phyloP scores from a whole-genome alignment of 2,329 filamentous ascomycete species.

The Cercospora brassicicola region DNA sequence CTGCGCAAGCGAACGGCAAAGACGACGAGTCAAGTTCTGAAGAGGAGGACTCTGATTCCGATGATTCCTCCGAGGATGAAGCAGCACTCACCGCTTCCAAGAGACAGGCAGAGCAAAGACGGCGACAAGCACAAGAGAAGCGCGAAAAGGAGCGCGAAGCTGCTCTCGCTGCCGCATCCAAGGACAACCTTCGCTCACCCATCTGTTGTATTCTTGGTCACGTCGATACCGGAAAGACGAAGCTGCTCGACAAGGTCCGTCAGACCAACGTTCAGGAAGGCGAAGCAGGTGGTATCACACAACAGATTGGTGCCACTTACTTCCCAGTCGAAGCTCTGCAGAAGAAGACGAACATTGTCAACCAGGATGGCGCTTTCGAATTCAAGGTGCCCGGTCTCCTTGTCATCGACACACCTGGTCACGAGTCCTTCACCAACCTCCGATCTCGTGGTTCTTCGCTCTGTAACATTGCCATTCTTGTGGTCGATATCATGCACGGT shows the following conservation, averaged over 20 bases:
- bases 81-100: conserved; percentile 67
- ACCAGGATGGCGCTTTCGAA: conserved; percentile 83
- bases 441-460: conserved; percentile 95
- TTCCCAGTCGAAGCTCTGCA: conserved; percentile 92
- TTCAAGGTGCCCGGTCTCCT: conserved; percentile 97
- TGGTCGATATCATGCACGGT: conserved; percentile 99
- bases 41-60: conserved; percentile 52
- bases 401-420: conserved; percentile 96
- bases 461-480: conserved; percentile 98
- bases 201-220: conserved; percentile 99
- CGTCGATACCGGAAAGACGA: conserved; percentile 99
- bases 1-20: conserved; percentile 29
- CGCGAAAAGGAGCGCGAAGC: conserved; percentile 88
- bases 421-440: conserved; percentile 99
- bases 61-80: conserved; percentile 61
- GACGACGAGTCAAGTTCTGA: conserved; percentile 36
- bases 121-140: conserved; percentile 84
- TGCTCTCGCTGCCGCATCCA: conserved; percentile 84
- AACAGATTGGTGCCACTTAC: conserved; percentile 99
- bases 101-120: conserved; percentile 71
- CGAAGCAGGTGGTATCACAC: conserved; percentile 98
- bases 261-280: conserved; percentile 99
- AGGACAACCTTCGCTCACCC: conserved; percentile 91
- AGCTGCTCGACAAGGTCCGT: conserved; percentile 95
- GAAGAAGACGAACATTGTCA: conserved; percentile 91